These are phyloP conservation scores for Fusarium tricinctum DNA, from an alignment of 2,329 filamentous ascomycete genomes.

Conservation along the genomic window DNA sequence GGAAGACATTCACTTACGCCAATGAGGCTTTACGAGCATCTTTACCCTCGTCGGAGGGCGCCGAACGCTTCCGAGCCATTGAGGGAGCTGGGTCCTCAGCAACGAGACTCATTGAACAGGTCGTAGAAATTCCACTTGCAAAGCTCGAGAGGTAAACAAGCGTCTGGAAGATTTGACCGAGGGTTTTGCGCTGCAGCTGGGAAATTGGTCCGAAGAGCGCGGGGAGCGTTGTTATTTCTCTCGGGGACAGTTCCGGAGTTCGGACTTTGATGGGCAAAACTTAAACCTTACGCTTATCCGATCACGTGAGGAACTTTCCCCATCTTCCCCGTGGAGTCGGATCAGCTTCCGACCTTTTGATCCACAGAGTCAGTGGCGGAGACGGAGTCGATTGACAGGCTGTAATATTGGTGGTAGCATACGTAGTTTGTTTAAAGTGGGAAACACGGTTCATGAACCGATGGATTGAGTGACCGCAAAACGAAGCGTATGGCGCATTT, in stretches of 20 bases:
- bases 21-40: slow-evolving; percentile 47
- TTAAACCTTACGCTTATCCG: slow-evolving; percentile 11
- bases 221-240: slow-evolving; percentile 36
- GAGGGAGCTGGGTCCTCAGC: slow-evolving; percentile 34
- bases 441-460: slow-evolving; percentile 4
- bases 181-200: slow-evolving; percentile 5
- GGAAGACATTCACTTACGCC: slow-evolving; percentile 42
- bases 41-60: slow-evolving; percentile 37
- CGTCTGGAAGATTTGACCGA: slow-evolving; percentile 35
- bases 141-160: slow-evolving; percentile 4
- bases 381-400: not conserved
- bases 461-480: slow-evolving; percentile 3
- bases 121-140: not conserved
- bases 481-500: not conserved
- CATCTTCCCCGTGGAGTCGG: slow-evolving; percentile 16
- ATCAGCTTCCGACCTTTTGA: slow-evolving; percentile 18
- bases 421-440: not conserved
- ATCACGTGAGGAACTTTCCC: slow-evolving; percentile 20
- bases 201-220: slow-evolving; percentile 19
- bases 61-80: slow-evolving; percentile 46
- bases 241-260: slow-evolving; percentile 37
- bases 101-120: slow-evolving; percentile 26
- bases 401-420: not conserved
- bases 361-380: not conserved
- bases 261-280: slow-evolving; percentile 17